A percentile compares a stretch with the other conserved stretches of the same genome.
These are phyloP conservation scores for Oleoguttula mirabilis DNA, from an alignment of 495 filamentous ascomycete genomes.

Conservation along the genomic window DNA sequence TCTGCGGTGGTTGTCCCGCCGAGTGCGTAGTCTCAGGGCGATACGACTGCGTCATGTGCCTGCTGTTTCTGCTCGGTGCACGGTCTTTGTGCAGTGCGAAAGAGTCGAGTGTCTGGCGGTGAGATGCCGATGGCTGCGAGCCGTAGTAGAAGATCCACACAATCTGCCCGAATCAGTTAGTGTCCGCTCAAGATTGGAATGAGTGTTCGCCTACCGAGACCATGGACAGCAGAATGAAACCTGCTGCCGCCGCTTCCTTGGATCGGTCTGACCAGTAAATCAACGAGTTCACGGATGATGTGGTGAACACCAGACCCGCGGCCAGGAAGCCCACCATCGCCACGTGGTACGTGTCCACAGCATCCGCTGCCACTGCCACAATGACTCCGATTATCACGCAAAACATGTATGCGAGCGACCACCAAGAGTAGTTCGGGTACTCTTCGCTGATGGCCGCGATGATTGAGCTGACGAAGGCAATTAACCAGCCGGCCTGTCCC, in stretches of 20 bases:
- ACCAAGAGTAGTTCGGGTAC: constrained; percentile 86
- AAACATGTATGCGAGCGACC: constrained; percentile 73
- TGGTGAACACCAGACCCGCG: constrained; percentile 69
- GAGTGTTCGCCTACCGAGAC: constrained; percentile 56
- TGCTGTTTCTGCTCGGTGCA: constrained; percentile 40
- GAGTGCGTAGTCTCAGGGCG: constrained; percentile 71
- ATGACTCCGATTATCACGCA: constrained; percentile 68
- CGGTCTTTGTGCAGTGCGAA: constrained; percentile 87
- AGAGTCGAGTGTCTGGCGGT: constrained; percentile 86
- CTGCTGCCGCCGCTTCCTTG: constrained; percentile 78
- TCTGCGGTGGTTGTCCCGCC: constrained; percentile 64
- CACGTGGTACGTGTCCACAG: constrained; percentile 74
- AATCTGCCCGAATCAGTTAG: too few relatives aligned
- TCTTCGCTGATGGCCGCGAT: constrained; percentile 48
- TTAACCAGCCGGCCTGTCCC: constrained; percentile 79
- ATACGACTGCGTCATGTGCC: constrained; percentile 52
- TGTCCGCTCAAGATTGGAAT: too few relatives aligned
- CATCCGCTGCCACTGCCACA: constrained; percentile 68
- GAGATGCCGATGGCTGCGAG: constrained; percentile 74
- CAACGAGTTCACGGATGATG: constrained; percentile 68
- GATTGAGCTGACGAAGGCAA: constrained; percentile 75
- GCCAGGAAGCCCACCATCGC: constrained; percentile 83
- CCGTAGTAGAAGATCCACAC: constrained; percentile 99
- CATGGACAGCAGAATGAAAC: constrained; percentile 92
- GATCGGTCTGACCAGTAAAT: constrained; percentile 59